Base-by-base conservation (phyloP, 2,329 filamentous ascomycete genomes). In the Penicillium sp. region DNA sequence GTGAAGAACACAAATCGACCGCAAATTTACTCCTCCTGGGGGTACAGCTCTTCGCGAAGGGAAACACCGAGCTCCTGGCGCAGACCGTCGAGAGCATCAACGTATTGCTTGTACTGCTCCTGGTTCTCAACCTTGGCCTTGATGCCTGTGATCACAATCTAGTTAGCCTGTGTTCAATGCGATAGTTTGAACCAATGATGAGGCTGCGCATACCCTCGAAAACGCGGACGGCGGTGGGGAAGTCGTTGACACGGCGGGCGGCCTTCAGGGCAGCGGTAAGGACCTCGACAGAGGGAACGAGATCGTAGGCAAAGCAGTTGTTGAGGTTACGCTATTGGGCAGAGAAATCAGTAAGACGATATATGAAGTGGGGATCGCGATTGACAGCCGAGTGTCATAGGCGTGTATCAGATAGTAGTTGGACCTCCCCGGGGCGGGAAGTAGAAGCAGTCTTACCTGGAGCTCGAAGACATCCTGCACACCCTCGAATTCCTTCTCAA, bases 391-490 rank as follows among this genome's bases (percentile, higher is more conserved):
- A n/a, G n/a, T n/a, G n/a, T n/a, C n/a, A n/a, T n/a, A n/a, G 37
- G 15, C 34, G 32, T 33, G n/a, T 27, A n/a, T 27, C 10, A 6
- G 25, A n/a, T n/a, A n/a, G n/a, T n/a, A n/a, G n/a, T n/a, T n/a
- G n/a, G n/a, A n/a, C n/a, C n/a, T n/a, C n/a, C n/a, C n/a, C n/a
- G 25, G 10, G 10, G 25, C 10, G 4, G 25, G n/a, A 6, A 30
- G 39, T 38, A 36, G 42, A 40, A 32, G 42, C 30, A 44, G 32
- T 66, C 77, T 64, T 81, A 95, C 89, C 87, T 95, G 89, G 64
- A 98, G 87, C 82, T 98, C 92, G 70, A 98, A 98, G 64, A 96
- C 90, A 74, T 98, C 92, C 73, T 96, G 87, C 54, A 98, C 92
- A 63, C 73, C 72, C 50, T 98, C 90, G 65, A 98, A 98, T 74